Base-by-base conservation (phyloP, 805 yeast species). In the Pichia rugopelliculosa region DNA sequence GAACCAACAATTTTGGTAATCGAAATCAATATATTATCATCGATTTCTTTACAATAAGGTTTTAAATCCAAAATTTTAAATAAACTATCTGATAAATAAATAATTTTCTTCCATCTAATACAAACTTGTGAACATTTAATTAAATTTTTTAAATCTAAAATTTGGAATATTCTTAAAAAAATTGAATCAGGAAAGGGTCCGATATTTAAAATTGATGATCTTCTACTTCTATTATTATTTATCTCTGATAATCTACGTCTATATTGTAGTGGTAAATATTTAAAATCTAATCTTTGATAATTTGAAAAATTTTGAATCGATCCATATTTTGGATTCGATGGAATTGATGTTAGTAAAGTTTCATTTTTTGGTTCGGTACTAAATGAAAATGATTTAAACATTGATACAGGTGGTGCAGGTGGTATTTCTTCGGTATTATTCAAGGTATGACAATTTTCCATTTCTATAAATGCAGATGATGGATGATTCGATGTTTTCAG, bases 1-100 rank as follows among this genome's bases (percentile, higher is more conserved):
- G 84, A 70, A 1, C 88, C 88, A 15, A 80, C 89, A 62, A 85
- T 81, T 54, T 80, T 77, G 0, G 84, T 78, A 47, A 85, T 81
- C 39, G 74, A 68, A 12, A 73, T 70, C 45, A 84, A 65, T 0
- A 79, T 75, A 8, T 69, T 58, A 61, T 85, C 90, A 55, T 77
- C 73, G 20, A 85, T 69, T 6, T 73, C 63, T 4, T 82, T 78
- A 60, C 76, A 80, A 77, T 82, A 85, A 1, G 77, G 78, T 0
- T 75, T 72, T 51, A 85, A 66, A 56, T 84, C 87, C 42, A 85
- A 67, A 0, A 39, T 61, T 20, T 68, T 69, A 55, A 75, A 76
- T 33, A 84, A 67, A 18, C 70, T 72, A 1, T 80, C 76, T 0
- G 85, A 79, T 27, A 76, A 72, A 49, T 74, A 75, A 17, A 84